A percentile compares a stretch with the other conserved stretches of the same genome.
Evolutionary conservation across 495 filamentous ascomycete genomes (phyloP).

Genomic region (Penicillium crystallinum): DNA sequence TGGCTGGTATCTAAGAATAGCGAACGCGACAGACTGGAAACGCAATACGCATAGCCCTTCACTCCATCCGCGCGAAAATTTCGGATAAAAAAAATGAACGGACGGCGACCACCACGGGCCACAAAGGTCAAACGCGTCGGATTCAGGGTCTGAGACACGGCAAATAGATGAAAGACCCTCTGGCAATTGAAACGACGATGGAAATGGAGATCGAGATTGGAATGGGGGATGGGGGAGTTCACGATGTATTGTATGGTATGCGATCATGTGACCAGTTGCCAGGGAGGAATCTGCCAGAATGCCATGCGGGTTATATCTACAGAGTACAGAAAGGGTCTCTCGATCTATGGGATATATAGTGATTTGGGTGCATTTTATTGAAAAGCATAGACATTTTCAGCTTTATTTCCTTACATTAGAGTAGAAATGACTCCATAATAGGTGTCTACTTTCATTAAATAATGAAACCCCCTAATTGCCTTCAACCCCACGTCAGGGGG

Average conservation of each 20-base stretch:
- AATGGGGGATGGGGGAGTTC: neutral
- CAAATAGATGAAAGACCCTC: neutral
- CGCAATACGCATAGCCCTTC: conserved; percentile 5
- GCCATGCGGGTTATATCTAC: neutral
- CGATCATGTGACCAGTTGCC: conserved; percentile 8
- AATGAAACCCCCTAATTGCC: neutral
- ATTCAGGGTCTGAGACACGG: neutral
- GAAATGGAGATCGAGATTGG: neutral
- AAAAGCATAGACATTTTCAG: neutral
- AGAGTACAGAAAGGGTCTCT: neutral
- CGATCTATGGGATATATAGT: neutral
- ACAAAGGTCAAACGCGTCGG: neutral
- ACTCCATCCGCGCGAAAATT: conserved; percentile 6
- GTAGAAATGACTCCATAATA: neutral
- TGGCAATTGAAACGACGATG: neutral
- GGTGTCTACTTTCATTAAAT: neutral
- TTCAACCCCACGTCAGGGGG: neutral
- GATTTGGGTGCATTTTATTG: neutral
- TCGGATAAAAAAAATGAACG: neutral
- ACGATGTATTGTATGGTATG: conserved; percentile 5
- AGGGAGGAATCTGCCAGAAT: conserved; percentile 7
- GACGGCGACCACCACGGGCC: conserved; percentile 1
- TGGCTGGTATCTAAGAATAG: neutral
- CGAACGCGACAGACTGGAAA: conserved; percentile 4
- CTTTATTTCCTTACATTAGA: neutral